Conservation (phyloP, 2,329 filamentous ascomycete genomes). For the Colletotrichum musicola region DNA sequence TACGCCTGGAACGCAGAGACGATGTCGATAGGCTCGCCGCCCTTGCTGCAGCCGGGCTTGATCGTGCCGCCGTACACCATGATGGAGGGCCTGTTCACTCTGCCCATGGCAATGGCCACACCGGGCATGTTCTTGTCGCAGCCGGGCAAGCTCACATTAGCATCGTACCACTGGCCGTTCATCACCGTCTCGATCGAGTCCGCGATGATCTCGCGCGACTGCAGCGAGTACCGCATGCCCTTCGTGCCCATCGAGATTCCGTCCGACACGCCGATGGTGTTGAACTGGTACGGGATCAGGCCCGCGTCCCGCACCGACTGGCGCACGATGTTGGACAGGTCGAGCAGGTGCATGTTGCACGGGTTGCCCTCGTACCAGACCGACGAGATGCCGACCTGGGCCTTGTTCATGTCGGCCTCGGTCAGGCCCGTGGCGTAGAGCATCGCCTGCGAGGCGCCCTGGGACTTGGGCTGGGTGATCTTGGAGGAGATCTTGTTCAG, state of each 20-base stretch:
- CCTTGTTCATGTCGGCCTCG: slow-evolving; percentile 92
- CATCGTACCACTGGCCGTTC: slow-evolving; percentile 99
- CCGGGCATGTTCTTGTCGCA: slow-evolving; percentile 99
- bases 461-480: slow-evolving; percentile 97
- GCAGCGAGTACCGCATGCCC: slow-evolving; percentile 95
- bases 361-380: slow-evolving; percentile 99
- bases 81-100: slow-evolving; percentile 91
- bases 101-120: slow-evolving; percentile 92
- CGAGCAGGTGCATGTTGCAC: slow-evolving; percentile 98
- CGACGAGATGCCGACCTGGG: slow-evolving; percentile 96
- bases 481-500: slow-evolving; percentile 87
- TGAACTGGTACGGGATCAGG: slow-evolving; percentile 95
- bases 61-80: slow-evolving; percentile 99
- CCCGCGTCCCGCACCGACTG: slow-evolving; percentile 76
- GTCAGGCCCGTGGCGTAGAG: slow-evolving; percentile 93
- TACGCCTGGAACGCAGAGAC: slow-evolving; percentile 98
- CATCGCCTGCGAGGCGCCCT: slow-evolving; percentile 99
- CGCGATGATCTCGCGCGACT: slow-evolving; percentile 96
- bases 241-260: slow-evolving; percentile 98
- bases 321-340: slow-evolving; percentile 82
- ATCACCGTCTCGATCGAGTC: slow-evolving; percentile 99
- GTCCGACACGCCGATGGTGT: slow-evolving; percentile 98
- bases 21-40: slow-evolving; percentile 86
- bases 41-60: slow-evolving; percentile 85
- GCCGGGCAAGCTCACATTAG: slow-evolving; percentile 94